phyloP scores from a whole-genome alignment of 2,329 filamentous ascomycete genomes.

The Cercospora sojina region DNA sequence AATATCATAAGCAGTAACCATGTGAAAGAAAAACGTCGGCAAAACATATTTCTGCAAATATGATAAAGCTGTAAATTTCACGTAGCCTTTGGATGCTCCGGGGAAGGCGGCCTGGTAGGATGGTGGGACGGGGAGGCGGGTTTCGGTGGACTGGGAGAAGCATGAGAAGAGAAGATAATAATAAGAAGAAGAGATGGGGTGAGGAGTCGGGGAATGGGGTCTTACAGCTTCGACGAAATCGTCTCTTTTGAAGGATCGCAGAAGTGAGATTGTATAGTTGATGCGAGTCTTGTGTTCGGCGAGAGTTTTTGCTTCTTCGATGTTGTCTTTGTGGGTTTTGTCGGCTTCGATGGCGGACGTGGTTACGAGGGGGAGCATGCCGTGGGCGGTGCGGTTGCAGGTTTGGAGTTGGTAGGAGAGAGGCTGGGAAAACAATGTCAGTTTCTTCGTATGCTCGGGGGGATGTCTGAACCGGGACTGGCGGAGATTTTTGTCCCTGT shows the following conservation, averaged over 20 bases:
- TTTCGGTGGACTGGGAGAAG: neutral
- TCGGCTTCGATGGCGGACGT: constrained; percentile 19
- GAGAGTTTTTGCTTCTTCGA: constrained; percentile 47
- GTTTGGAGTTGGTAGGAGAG: constrained; percentile 53
- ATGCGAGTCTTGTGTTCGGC: constrained; percentile 51
- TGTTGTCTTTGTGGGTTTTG: constrained; percentile 38
- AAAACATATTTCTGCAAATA: constrained; percentile 53
- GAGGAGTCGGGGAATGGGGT: too few relatives aligned
- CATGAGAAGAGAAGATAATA: too few relatives aligned
- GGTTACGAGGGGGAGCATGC: constrained; percentile 32
- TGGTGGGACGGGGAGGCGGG: neutral
- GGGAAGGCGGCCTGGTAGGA: neutral
- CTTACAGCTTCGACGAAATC: constrained; percentile 42
- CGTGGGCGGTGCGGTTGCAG: constrained; percentile 45
- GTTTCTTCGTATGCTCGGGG: too few relatives aligned
- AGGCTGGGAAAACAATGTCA: constrained; percentile 19
- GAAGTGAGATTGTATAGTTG: constrained; percentile 48
- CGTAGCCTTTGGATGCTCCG: neutral
- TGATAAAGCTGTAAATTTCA: constrained; percentile 44
- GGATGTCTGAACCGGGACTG: too few relatives aligned
- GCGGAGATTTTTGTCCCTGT: too few relatives aligned
- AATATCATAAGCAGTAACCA: constrained; percentile 59
- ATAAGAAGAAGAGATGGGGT: too few relatives aligned
- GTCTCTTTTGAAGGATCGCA: constrained; percentile 46
- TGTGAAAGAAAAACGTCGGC: constrained; percentile 66